These are phyloP conservation scores for Globisporangium echinulatum DNA, from an alignment of 352 stramenopile species.

Conservation along the genomic window DNA sequence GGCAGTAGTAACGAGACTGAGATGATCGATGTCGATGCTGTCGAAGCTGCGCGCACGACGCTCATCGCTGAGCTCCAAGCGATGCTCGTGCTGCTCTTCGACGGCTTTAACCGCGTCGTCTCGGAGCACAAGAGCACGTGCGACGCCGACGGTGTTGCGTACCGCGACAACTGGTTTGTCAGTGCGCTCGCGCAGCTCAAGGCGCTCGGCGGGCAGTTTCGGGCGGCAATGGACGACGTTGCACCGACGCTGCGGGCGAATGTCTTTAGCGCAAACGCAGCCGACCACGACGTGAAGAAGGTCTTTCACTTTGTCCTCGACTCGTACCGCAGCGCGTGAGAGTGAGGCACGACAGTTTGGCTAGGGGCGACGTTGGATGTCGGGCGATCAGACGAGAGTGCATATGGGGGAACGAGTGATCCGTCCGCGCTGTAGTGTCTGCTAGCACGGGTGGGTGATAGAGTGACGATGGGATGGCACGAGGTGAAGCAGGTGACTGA, in stretches of 20 bases:
- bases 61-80: slow-evolving; percentile 43
- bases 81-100: slow-evolving; percentile 51
- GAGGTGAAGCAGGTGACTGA: too few relatives aligned
- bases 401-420: neutral
- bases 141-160: slow-evolving; percentile 59
- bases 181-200: slow-evolving; percentile 73
- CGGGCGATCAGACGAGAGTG: too few relatives aligned
- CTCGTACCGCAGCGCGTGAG: slow-evolving; percentile 47
- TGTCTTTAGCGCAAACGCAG: slow-evolving; percentile 44
- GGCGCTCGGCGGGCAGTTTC: slow-evolving; percentile 50
- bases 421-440: neutral
- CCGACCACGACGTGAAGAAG: slow-evolving; percentile 64
- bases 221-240: slow-evolving; percentile 44
- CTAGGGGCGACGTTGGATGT: too few relatives aligned
- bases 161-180: slow-evolving; percentile 78
- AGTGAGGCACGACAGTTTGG: neutral
- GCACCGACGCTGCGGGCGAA: slow-evolving; percentile 42
- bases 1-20: slow-evolving; percentile 11
- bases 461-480: too few relatives aligned
- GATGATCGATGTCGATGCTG: slow-evolving; percentile 37
- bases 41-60: slow-evolving; percentile 33
- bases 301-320: slow-evolving; percentile 69
- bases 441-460: too few relatives aligned
- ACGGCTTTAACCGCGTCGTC: slow-evolving; percentile 67
- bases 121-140: slow-evolving; percentile 73